These are phyloP conservation scores for Kwoniella newhampshirensis DNA, from an alignment of 768 basidiomycete species.

Conservation along the genomic window DNA sequence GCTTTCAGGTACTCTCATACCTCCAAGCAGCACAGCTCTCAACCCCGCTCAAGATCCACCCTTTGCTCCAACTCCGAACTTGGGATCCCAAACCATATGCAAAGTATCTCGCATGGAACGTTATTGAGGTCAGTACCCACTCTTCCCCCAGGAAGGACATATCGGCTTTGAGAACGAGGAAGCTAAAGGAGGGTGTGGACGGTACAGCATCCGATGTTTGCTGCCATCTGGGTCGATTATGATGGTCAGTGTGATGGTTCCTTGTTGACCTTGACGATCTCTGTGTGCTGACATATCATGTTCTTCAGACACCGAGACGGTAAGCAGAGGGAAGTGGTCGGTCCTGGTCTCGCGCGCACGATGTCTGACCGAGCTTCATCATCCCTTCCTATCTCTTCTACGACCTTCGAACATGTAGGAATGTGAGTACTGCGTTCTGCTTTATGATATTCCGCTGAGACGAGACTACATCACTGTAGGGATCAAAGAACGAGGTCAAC, in stretches of 20 bases:
- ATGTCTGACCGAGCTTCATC: not conserved
- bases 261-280: not conserved
- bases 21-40: slow-evolving; percentile 51
- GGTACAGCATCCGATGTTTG: slow-evolving; percentile 53
- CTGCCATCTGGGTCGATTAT: slow-evolving; percentile 53
- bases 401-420: slow-evolving; percentile 23
- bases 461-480: slow-evolving; percentile 20
- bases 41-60: slow-evolving; percentile 49
- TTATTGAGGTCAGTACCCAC: slow-evolving; percentile 41
- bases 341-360: not conserved
- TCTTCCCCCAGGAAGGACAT: not conserved
- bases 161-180: not conserved
- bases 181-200: not conserved
- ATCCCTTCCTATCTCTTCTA: not conserved
- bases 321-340: slow-evolving; percentile 8
- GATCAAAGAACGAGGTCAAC: slow-evolving; percentile 54
- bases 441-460: not conserved
- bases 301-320: slow-evolving; percentile 46
- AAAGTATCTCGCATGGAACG: slow-evolving; percentile 50
- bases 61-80: slow-evolving; percentile 46
- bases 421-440: slow-evolving; percentile 27
- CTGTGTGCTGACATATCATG: not conserved
- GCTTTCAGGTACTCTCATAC: slow-evolving; percentile 42
- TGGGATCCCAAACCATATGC: slow-evolving; percentile 53
- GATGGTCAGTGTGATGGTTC: slow-evolving; percentile 30